Evolutionary conservation across 2,329 filamentous ascomycete species (phyloP), one percentile per base, ranked within the genome.

Genomic region (Mariannaea sp.): DNA sequence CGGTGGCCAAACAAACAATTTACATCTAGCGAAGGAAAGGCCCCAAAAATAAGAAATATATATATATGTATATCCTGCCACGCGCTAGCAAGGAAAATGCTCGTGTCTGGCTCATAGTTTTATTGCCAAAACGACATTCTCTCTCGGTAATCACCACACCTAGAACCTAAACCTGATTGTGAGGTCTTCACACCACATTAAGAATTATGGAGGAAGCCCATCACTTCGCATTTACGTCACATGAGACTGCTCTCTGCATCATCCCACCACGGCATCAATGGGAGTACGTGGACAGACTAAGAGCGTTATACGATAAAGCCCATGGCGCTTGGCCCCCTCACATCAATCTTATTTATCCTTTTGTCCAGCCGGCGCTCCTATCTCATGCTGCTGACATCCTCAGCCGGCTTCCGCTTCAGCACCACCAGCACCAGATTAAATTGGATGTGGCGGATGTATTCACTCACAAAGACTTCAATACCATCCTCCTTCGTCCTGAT

Each of bases 261-360:
- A 71, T 88, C 6, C 83, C 83, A 3, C 82, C 84, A 0, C 59
- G 62, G 17, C 59, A 72, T 42, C 65, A 79, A 29, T 81, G 79
- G 73, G 56, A 72, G 1, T 61, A 77, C 3, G 66, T 86, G 45
- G 77, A 87, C 59, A 70, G 72, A 12, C 69, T 89, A 3, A 80
- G 86, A 38, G 75, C 73, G n/a, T 71, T 84, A 10, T 85, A 88
- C 69, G 86, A 89, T 68, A 83, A 82, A 55, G 76, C 79, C 0
- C 81, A 80, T 58, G 73, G 73, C 20, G 81, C 76, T 68, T 89
- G 86, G 86, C 84, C 85, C 3, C 82, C 85, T 10, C 86, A 88
- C 60, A 66, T 88, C 62, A 89, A 88, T 59, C 68, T 89, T 20
- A 61, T 87, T 17, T 88, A 88, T 64, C 86, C 85, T 0, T 89